Percentiles rank a stretch among this genome's conserved stretches.
phyloP scores from a whole-genome alignment of 2,329 filamentous ascomycete species.

The Fusarium neocosmosporiellum region DNA sequence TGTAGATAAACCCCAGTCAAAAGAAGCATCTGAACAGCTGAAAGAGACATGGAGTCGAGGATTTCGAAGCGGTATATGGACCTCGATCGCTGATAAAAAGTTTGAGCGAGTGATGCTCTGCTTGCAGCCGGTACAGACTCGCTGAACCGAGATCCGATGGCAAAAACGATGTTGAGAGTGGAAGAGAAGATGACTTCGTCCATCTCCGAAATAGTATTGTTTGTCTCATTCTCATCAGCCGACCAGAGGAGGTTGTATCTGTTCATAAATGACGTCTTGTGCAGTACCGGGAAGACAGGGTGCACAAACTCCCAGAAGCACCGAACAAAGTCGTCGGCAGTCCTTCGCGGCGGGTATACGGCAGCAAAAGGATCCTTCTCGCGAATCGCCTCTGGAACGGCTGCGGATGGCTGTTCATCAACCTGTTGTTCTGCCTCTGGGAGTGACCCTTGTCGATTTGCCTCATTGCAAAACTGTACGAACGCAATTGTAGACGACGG shows the following conservation, averaged over 20 bases:
- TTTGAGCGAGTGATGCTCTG: not conserved
- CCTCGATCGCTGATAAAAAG: constrained; percentile 16
- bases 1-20: constrained; percentile 19
- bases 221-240: not conserved
- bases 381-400: not conserved
- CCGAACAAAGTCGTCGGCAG: not conserved
- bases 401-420: not conserved
- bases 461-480: not conserved
- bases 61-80: not conserved
- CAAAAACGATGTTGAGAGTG: constrained; percentile 13
- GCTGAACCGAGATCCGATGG: constrained; percentile 14
- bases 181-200: not conserved
- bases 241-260: not conserved
- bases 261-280: constrained; percentile 1
- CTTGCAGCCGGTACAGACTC: not conserved
- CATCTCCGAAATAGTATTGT: not conserved
- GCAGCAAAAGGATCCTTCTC: not conserved
- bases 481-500: not conserved
- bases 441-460: not conserved
- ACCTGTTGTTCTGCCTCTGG: not conserved
- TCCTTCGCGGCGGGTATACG: not conserved
- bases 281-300: constrained; percentile 12
- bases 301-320: constrained; percentile 20
- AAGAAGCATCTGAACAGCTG: constrained; percentile 3
- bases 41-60: constrained; percentile 8